Evolutionary conservation across 345 rosid genomes (phyloP).

Genomic region (Triadica sebifera): DNA sequence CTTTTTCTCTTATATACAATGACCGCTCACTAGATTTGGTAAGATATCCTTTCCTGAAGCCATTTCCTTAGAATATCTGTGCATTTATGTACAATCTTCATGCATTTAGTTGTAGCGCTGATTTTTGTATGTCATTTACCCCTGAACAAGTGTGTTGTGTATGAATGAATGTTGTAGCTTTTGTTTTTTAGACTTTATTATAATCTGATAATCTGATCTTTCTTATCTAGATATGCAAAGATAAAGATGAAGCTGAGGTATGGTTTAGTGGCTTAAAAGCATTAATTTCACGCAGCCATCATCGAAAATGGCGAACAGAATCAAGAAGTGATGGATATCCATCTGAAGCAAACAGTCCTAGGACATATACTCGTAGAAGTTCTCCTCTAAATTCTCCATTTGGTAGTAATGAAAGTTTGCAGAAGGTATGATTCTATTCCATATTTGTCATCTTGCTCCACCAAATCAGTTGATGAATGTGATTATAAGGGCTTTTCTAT

Average conservation of each 20-base stretch:
- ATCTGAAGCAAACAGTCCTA: slow-evolving; percentile 83
- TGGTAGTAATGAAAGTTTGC: slow-evolving; percentile 83
- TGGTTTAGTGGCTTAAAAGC: slow-evolving; percentile 87
- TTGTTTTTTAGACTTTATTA: not conserved
- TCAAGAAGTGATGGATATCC: slow-evolving; percentile 72
- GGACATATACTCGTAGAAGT: slow-evolving; percentile 84
- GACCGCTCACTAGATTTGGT: slow-evolving; percentile 97
- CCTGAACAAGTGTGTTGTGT: not conserved
- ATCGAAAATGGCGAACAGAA: slow-evolving; percentile 59
- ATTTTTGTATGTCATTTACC: slow-evolving; percentile 1
- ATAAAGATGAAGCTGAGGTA: slow-evolving; percentile 80
- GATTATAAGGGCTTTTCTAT: slow-evolving; percentile 16
- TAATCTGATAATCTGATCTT: slow-evolving; percentile 13
- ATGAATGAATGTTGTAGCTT: not conserved
- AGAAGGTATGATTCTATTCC: slow-evolving; percentile 53
- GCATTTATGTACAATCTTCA: not conserved
- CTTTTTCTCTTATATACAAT: slow-evolving; percentile 92
- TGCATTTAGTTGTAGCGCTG: slow-evolving; percentile 18
- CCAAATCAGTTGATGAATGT: not conserved
- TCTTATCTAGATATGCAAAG: slow-evolving; percentile 63
- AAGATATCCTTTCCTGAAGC: slow-evolving; percentile 20
- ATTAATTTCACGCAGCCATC: slow-evolving; percentile 57
- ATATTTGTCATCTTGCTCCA: slow-evolving; percentile 10
- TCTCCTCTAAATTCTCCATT: slow-evolving; percentile 85
- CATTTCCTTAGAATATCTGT: not conserved